Conservation (phyloP, 1,284 basidiomycete species). For the Melampsora americana region DNA sequence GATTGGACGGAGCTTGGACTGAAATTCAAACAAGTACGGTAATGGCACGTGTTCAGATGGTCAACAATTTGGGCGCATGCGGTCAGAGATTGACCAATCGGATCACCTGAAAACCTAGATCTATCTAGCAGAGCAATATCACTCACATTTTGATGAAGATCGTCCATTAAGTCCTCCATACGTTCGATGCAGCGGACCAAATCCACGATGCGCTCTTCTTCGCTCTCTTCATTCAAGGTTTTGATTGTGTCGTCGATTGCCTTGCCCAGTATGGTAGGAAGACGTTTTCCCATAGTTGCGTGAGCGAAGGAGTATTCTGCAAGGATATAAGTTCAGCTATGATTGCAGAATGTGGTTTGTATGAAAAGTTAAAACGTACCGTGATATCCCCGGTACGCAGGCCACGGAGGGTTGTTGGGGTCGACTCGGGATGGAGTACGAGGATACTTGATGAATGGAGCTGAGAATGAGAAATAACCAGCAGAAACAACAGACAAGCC, state of each 20-base stretch:
- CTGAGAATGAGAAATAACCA: neutral
- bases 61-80: conserved; percentile 60
- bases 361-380: conserved; percentile 58
- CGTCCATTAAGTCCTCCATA: conserved; percentile 55
- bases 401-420: conserved; percentile 96
- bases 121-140: conserved; percentile 13
- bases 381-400: conserved; percentile 58
- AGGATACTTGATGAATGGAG: conserved; percentile 54
- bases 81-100: conserved; percentile 68
- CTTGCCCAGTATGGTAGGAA: conserved; percentile 93
- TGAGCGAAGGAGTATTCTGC: conserved; percentile 50
- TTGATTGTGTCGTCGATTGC: conserved; percentile 87
- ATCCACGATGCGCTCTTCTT: conserved; percentile 81
- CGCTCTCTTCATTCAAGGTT: conserved; percentile 79
- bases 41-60: neutral
- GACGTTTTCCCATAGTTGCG: conserved; percentile 73
- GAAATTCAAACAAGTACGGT: conserved; percentile 53
- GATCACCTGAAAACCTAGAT: neutral
- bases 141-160: conserved; percentile 54
- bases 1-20: conserved; percentile 76
- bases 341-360: neutral
- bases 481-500: neutral
- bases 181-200: conserved; percentile 76
- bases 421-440: conserved; percentile 60
- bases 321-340: conserved; percentile 1